phyloP scores from a whole-genome alignment of 306 rosid species.

The Coriaria nepalensis region DNA sequence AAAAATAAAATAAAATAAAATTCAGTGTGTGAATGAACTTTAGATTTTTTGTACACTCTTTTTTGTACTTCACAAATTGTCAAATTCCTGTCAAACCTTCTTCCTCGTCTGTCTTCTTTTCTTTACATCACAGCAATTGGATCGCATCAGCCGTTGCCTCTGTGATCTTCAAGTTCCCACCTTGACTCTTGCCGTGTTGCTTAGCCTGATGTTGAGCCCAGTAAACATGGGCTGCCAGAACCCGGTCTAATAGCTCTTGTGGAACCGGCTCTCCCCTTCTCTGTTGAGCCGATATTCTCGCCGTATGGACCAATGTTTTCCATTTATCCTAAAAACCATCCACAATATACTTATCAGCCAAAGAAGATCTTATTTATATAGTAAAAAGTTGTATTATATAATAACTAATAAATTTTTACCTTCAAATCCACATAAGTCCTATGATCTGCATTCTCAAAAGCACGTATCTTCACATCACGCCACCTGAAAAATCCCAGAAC shows the following conservation, averaged over 20 bases:
- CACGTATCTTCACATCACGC: constrained; percentile 85
- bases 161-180: constrained; percentile 29
- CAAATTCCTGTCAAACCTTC: no score
- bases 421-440: constrained; percentile 92
- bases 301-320: constrained; percentile 95
- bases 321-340: constrained; percentile 61
- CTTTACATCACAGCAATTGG: no score
- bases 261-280: constrained; percentile 95
- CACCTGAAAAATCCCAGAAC: constrained; percentile 43
- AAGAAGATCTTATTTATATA: background rate
- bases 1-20: no score
- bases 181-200: constrained; percentile 48
- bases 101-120: no score
- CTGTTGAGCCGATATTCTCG: constrained; percentile 75
- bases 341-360: background rate
- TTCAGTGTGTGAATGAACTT: no score
- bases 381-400: no score
- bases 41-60: no score
- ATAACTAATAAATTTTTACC: constrained; percentile 25
- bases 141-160: constrained; percentile 7
- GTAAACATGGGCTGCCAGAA: constrained; percentile 69
- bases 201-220: constrained; percentile 74
- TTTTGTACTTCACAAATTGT: no score
- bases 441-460: constrained; percentile 85
- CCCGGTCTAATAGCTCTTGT: constrained; percentile 73